Evolutionary conservation across 106 monocot genomes (phyloP).

Genomic region (Apostasia shenzhenica): DNA sequence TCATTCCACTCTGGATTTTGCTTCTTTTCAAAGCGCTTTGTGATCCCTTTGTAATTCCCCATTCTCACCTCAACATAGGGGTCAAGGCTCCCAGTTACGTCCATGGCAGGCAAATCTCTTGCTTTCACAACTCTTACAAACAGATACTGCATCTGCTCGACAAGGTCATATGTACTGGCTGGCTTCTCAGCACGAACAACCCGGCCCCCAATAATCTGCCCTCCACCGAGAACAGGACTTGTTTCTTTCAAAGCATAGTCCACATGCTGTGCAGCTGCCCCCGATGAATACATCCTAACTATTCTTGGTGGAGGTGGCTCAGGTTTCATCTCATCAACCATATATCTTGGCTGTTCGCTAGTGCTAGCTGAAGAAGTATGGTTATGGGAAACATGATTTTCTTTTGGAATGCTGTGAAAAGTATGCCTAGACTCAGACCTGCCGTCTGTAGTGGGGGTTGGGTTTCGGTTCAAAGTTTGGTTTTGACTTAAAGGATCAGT

Average conservation of each 20-base stretch:
- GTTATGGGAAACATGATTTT: slow-evolving; percentile 24
- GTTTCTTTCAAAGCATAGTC: slow-evolving; percentile 54
- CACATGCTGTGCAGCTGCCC: slow-evolving; percentile 26
- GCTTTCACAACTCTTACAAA: slow-evolving; percentile 56
- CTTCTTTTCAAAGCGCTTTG: slow-evolving; percentile 39
- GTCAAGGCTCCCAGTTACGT: slow-evolving; percentile 38
- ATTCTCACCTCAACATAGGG: slow-evolving; percentile 54
- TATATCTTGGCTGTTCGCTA: slow-evolving; percentile 20
- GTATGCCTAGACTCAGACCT: slow-evolving; percentile 24
- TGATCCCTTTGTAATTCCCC: slow-evolving; percentile 49
- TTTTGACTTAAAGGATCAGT: slow-evolving; percentile 24
- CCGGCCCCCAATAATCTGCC: slow-evolving; percentile 30
- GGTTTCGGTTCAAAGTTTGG: slow-evolving; percentile 8
- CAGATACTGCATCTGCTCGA: slow-evolving; percentile 53
- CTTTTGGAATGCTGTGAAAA: slow-evolving; percentile 34
- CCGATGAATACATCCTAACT: slow-evolving; percentile 31
- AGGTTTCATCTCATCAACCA: slow-evolving; percentile 34
- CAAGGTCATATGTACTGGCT: slow-evolving; percentile 45
- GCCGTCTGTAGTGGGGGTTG: slow-evolving; percentile 9
- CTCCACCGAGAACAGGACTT: slow-evolving; percentile 22
- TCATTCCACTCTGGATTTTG: slow-evolving; percentile 52
- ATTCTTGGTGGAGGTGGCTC: slow-evolving; percentile 29
- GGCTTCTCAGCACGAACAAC: slow-evolving; percentile 35
- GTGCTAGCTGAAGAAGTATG: slow-evolving; percentile 18
- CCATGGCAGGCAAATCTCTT: slow-evolving; percentile 32